Conservation (phyloP, 768 basidiomycete genomes). For the Plicaturopsis crispa region DNA sequence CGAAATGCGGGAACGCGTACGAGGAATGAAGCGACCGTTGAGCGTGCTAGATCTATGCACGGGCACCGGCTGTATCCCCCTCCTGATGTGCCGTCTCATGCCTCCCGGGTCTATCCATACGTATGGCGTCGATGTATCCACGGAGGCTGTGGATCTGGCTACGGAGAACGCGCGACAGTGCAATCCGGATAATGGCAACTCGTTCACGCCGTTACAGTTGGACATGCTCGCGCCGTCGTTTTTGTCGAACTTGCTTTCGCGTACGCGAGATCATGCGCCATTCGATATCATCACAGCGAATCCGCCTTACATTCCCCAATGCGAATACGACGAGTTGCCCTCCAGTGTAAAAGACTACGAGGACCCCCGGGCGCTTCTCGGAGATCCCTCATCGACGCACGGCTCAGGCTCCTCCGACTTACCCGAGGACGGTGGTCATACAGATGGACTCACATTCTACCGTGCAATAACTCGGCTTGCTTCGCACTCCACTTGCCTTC, state of each 20-base stretch:
- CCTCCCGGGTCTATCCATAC: conserved; percentile 46
- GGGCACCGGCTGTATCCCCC: conserved; percentile 86
- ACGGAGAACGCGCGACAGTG: conserved; percentile 31
- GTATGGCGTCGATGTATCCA: conserved; percentile 62
- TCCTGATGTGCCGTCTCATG: conserved; percentile 68
- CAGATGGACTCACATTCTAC: conserved; percentile 62
- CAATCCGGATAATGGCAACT: conserved; percentile 7
- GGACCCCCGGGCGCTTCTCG: conserved; percentile 75
- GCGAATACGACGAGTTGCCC: conserved; percentile 57
- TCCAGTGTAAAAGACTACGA: conserved; percentile 72
- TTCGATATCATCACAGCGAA: conserved; percentile 81
- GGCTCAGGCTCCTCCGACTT: no score
- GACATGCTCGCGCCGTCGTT: conserved; percentile 23
- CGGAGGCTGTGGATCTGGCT: conserved; percentile 46
- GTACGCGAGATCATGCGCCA: conserved; percentile 41
- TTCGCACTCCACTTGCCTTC: no score
- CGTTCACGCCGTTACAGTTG: conserved; percentile 4
- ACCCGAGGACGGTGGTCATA: no score
- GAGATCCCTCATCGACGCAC: conserved; percentile 43
- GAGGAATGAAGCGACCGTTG: conserved; percentile 18
- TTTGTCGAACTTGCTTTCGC: conserved; percentile 36
- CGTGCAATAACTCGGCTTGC: conserved; percentile 57
- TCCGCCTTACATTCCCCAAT: conserved; percentile 76
- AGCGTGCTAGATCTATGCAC: conserved; percentile 85
- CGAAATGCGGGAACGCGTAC: conserved; percentile 17